phyloP scores from a whole-genome alignment of 495 filamentous ascomycete genomes.

The Aspergillus bridgeri region DNA sequence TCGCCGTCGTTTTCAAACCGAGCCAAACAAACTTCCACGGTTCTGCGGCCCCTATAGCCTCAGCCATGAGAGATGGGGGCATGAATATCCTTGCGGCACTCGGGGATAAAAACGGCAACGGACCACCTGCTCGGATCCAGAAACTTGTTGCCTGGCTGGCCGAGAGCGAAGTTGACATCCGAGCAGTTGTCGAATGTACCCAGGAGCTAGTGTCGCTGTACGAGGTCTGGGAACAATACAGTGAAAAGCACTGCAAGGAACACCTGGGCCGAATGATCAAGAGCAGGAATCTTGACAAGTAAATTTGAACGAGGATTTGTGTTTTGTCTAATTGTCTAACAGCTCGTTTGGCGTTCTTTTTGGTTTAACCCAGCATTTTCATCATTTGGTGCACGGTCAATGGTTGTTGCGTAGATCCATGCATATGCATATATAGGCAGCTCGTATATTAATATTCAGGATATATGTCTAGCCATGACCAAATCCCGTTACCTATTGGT shows the following conservation, averaged over 20 bases:
- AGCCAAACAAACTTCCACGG: conserved; percentile 44
- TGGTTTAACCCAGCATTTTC: background rate
- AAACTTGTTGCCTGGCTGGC: conserved; percentile 82
- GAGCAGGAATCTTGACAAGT: conserved; percentile 75
- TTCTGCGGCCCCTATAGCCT: conserved; percentile 37
- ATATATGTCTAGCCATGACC: background rate
- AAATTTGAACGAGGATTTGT: conserved; percentile 19
- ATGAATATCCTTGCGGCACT: conserved; percentile 41
- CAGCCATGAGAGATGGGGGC: conserved; percentile 38
- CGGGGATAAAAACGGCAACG: conserved; percentile 32
- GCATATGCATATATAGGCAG: background rate
- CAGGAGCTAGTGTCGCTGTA: conserved; percentile 96
- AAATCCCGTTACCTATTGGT: too few relatives aligned
- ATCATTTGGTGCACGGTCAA: background rate
- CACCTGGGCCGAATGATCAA: conserved; percentile 82
- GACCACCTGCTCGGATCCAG: conserved; percentile 56
- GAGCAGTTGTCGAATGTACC: conserved; percentile 85
- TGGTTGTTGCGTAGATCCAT: background rate
- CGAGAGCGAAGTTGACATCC: conserved; percentile 89
- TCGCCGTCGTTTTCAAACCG: conserved; percentile 75
- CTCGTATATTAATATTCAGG: background rate
- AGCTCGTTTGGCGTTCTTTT: conserved; percentile 1
- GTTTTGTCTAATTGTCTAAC: background rate
- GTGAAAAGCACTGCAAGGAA: conserved; percentile 76
- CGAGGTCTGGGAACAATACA: conserved; percentile 86